Percentiles rank a stretch among this genome's conserved stretches.
These are phyloP conservation scores for Cajanus cajan DNA, from an alignment of 306 rosid genomes.

Conservation along the genomic window DNA sequence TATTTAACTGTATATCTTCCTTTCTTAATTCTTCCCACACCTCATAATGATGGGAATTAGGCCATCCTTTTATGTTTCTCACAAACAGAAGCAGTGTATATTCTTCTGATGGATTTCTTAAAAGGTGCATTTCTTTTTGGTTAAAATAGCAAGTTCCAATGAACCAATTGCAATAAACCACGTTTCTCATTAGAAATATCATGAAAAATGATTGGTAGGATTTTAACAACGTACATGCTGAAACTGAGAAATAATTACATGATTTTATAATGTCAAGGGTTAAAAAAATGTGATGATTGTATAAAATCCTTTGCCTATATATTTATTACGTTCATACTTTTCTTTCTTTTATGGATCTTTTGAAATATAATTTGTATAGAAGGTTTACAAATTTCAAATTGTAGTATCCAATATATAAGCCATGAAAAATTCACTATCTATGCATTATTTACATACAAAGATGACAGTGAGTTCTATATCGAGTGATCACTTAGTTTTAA, in stretches of 20 bases:
- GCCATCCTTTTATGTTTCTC: background rate
- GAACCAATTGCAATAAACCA: background rate
- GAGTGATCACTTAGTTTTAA: background rate
- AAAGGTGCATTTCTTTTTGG: background rate
- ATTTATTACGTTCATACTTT: background rate
- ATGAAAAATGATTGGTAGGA: background rate
- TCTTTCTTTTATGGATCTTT: background rate
- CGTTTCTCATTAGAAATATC: background rate
- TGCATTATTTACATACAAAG: background rate
- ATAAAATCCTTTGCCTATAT: conserved; percentile 5
- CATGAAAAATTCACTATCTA: background rate
- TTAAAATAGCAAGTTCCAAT: background rate
- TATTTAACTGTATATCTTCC: background rate
- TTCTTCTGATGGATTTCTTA: conserved; percentile 17
- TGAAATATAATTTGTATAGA: conserved; percentile 6
- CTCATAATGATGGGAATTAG: background rate
- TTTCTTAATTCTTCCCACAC: background rate
- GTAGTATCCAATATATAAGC: background rate
- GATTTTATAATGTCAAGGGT: background rate
- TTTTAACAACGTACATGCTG: background rate
- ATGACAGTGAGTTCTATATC: background rate
- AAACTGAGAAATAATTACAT: background rate
- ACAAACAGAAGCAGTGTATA: conserved; percentile 9
- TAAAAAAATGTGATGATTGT: background rate
- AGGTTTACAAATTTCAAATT: background rate